Conservation (phyloP, 352 stramenopile species). For the Globisporangium okanoganense region DNA sequence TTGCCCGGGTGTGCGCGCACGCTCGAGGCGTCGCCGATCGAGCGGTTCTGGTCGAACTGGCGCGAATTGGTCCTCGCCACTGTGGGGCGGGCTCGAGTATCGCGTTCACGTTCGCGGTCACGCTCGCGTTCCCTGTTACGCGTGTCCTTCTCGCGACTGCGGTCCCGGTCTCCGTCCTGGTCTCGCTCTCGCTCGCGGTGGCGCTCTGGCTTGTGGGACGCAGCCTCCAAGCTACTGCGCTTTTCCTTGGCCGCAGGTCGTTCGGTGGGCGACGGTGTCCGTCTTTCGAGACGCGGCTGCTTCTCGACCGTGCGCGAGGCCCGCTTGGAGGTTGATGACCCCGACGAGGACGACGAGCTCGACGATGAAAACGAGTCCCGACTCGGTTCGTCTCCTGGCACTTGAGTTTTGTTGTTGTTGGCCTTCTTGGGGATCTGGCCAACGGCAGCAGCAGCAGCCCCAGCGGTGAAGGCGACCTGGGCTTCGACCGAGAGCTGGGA, state of each 20-base stretch:
- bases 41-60: constrained; percentile 11
- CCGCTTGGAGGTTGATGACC: constrained; percentile 9
- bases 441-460: not conserved
- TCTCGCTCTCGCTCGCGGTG: constrained; percentile 15
- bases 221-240: not conserved
- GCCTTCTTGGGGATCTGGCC: constrained; percentile 1
- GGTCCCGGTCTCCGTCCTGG: constrained; percentile 19
- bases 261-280: constrained; percentile 29
- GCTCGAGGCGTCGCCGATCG: constrained; percentile 9
- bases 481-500: constrained; percentile 10
- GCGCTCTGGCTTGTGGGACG: not conserved
- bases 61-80: constrained; percentile 11
- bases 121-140: constrained; percentile 17
- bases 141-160: constrained; percentile 10
- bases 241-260: constrained; percentile 11
- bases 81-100: constrained; percentile 3
- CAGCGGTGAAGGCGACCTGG: not conserved
- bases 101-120: not conserved
- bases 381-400: constrained; percentile 8
- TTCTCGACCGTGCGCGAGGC: not conserved
- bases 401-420: constrained; percentile 1
- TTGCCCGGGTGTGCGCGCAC: constrained; percentile 25
- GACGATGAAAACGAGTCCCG: constrained; percentile 19
- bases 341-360: constrained; percentile 8
- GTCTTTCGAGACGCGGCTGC: constrained; percentile 12